These are phyloP conservation scores for Micromonas pusilla DNA, from an alignment of 139 green algal species.

Conservation along the genomic window DNA sequence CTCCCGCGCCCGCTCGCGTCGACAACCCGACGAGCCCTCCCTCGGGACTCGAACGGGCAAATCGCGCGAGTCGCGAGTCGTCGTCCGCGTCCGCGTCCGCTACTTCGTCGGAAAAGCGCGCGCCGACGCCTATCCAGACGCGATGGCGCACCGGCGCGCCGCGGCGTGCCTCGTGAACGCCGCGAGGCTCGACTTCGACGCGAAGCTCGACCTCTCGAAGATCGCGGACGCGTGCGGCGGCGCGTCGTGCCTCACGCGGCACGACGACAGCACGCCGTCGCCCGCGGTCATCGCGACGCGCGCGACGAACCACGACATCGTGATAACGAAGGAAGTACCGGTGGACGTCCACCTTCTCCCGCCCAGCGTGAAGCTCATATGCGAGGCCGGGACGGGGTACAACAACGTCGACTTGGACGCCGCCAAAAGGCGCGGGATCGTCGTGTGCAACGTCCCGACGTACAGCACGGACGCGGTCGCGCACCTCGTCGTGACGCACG, in stretches of 20 bases:
- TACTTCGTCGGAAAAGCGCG: no score
- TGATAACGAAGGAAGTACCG: slow-evolving; percentile 37
- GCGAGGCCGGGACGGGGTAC: slow-evolving; percentile 38
- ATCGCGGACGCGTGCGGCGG: not conserved
- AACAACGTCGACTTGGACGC: slow-evolving; percentile 40
- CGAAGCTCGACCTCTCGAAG: not conserved
- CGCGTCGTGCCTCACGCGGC: not conserved
- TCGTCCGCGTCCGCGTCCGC: no score
- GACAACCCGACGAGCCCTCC: no score
- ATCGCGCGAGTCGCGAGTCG: no score
- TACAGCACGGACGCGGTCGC: slow-evolving; percentile 36
- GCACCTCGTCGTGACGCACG: slow-evolving; percentile 35
- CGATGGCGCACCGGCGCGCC: not conserved
- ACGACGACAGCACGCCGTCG: not conserved
- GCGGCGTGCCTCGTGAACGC: slow-evolving; percentile 7
- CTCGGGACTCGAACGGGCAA: no score
- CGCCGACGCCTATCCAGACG: no score
- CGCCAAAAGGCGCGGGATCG: slow-evolving; percentile 24
- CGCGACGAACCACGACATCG: not conserved
- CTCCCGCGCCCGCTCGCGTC: no score
- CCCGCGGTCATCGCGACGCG: slow-evolving; percentile 12
- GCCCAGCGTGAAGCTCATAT: slow-evolving; percentile 29
- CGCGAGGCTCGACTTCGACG: not conserved
- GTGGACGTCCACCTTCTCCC: slow-evolving; percentile 24
- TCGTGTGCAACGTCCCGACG: slow-evolving; percentile 33